These are phyloP conservation scores for Sclerotinia minor DNA, from an alignment of 2,329 filamentous ascomycete genomes.

Conservation along the genomic window DNA sequence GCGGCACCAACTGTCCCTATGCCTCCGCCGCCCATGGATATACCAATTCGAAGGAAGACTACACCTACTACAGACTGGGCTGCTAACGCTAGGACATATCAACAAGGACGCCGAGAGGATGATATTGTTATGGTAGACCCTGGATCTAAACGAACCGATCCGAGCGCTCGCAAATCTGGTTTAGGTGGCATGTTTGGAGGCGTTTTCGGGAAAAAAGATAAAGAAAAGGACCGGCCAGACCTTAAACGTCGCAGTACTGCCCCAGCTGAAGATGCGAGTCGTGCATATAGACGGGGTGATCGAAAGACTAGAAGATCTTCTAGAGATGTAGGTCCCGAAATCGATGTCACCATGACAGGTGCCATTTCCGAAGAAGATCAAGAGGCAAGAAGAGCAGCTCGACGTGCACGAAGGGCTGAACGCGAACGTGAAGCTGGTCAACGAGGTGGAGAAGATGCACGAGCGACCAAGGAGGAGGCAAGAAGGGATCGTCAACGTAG, in stretches of 20 bases:
- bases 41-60: constrained; percentile 35
- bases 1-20: constrained; percentile 40
- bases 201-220: constrained; percentile 42
- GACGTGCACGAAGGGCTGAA: constrained; percentile 59
- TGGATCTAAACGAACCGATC: constrained; percentile 58
- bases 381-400: constrained; percentile 63
- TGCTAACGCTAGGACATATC: constrained; percentile 51
- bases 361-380: constrained; percentile 55
- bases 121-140: constrained; percentile 60
- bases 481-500: constrained; percentile 56
- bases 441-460: constrained; percentile 53
- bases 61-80: constrained; percentile 35
- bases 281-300: constrained; percentile 41
- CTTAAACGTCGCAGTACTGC: constrained; percentile 53
- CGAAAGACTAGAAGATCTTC: constrained; percentile 44
- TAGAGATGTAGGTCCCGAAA: constrained; percentile 50
- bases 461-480: constrained; percentile 57
- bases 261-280: constrained; percentile 53
- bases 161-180: constrained; percentile 60
- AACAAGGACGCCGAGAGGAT: constrained; percentile 65
- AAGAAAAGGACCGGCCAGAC: constrained; percentile 46
- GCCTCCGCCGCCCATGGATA: constrained; percentile 38
- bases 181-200: constrained; percentile 64
- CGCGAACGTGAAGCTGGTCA: constrained; percentile 53
- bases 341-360: constrained; percentile 46